Evolutionary conservation across 441 rosid genomes (phyloP), one percentile per base, ranked within the genome.

Genomic region (Adansonia madagascariensis): DNA sequence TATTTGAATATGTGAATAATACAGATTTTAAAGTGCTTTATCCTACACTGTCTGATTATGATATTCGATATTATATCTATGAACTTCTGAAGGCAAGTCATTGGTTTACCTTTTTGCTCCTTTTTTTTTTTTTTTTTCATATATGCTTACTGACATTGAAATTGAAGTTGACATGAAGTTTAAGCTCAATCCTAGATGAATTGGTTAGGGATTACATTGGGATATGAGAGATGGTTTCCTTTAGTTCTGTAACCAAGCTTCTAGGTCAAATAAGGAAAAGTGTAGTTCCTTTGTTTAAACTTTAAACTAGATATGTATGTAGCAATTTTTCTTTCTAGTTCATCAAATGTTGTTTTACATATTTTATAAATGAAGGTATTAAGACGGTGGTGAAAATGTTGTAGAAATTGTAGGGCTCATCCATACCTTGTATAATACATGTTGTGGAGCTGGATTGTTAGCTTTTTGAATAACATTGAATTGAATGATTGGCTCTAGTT

Each of bases 1-100:
- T 96, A 55, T 96, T 96, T 89, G 98, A 96, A 82, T 88, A 91
- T 76, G 97, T 96, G 77, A 94, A 96, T 81, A 96, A 91, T 83
- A 91, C 91, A n/a, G 98, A 96, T 85, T 94, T 94, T 73, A 94
- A 92, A 93, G 95, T 91, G 80, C 92, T 96, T 53, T 96, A 96
- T 79, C 98, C 98, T 24, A 93, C 98, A 31, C 88, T 96, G 8
- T 86, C 95, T 1, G 99, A 97, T 80, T 91, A 80, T 81, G 99
- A 94, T 80, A 90, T 97, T 78, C 87, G 99, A 39, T 97, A 93
- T 79, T 97, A 97, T 31, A 94, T 92, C 39, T 94, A 85, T 67
- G 98, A 94, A 86, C 98, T 96, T 85, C 74, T 96, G 20, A 96
- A 94, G 95, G 98, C 80, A 81, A 79, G 91, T 76, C 27, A 56